These are phyloP conservation scores for Monilinia laxa DNA, from an alignment of 2,329 filamentous ascomycete genomes.

Conservation along the genomic window DNA sequence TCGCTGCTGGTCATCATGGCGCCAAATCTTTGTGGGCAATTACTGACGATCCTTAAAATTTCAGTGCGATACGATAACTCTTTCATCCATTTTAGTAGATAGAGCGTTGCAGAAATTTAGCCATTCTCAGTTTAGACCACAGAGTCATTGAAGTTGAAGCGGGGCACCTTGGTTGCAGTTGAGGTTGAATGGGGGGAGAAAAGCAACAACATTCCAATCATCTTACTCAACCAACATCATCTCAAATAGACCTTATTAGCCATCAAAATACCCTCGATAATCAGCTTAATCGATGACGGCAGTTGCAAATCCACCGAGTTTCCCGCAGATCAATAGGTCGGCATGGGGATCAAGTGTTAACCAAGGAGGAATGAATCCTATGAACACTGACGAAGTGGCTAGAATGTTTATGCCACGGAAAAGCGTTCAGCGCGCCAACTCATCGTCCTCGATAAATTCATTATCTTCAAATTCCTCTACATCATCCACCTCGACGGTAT, in stretches of 20 bases:
- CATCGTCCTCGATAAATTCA: slow-evolving; percentile 80
- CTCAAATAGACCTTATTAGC: slow-evolving; percentile 21
- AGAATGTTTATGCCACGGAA: slow-evolving; percentile 91
- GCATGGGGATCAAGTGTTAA: slow-evolving; percentile 63
- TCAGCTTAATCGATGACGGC: slow-evolving; percentile 56
- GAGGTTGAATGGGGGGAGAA: slow-evolving; percentile 25
- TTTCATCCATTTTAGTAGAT: not conserved
- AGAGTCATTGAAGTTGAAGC: slow-evolving; percentile 25
- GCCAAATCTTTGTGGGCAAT: slow-evolving; percentile 27
- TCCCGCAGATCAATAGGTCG: slow-evolving; percentile 62
- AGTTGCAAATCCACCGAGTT: slow-evolving; percentile 64
- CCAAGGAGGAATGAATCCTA: slow-evolving; percentile 63
- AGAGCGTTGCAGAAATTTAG: slow-evolving; percentile 1
- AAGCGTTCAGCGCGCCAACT: slow-evolving; percentile 81
- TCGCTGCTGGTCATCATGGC: slow-evolving; percentile 25
- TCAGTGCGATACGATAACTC: slow-evolving; percentile 25
- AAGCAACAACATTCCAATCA: slow-evolving; percentile 26
- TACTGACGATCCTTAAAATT: slow-evolving; percentile 31
- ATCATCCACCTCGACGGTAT: slow-evolving; percentile 63
- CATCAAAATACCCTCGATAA: slow-evolving; percentile 12
- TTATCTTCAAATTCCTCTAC: slow-evolving; percentile 58
- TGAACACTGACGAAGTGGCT: slow-evolving; percentile 80
- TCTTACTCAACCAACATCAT: slow-evolving; percentile 23
- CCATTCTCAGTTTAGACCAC: slow-evolving; percentile 8
- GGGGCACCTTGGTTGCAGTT: slow-evolving; percentile 29